Conservation (phyloP, 2,329 filamentous ascomycete genomes). For the Microcyclosporella mali region DNA sequence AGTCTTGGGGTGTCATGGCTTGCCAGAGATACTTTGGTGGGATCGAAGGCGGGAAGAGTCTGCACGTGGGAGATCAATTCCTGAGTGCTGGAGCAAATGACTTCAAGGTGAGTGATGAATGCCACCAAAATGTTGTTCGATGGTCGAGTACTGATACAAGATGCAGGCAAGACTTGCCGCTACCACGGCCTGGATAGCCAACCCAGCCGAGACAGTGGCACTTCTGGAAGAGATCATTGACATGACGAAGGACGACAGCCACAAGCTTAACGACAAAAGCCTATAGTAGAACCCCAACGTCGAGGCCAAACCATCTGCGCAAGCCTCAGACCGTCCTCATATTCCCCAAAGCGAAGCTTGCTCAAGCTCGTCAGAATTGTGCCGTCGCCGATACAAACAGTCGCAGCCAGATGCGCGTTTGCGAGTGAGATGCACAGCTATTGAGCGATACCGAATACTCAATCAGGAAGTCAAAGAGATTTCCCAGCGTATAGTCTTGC, state of each 20-base stretch:
- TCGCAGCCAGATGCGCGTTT: no score
- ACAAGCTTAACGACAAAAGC: conserved; percentile 1
- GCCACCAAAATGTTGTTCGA: conserved; percentile 7
- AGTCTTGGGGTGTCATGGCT: conserved; percentile 88
- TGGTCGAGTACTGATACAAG: background rate
- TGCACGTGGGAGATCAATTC: conserved; percentile 96
- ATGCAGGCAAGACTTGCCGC: conserved; percentile 69
- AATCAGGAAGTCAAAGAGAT: no score
- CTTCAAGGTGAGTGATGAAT: conserved; percentile 61
- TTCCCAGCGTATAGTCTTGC: no score
- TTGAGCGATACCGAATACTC: no score
- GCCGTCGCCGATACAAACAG: no score
- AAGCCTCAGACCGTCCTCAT: no score
- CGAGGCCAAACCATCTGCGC: no score
- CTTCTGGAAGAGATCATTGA: conserved; percentile 71
- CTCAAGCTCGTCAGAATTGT: no score
- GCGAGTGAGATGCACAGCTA: no score
- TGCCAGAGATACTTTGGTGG: conserved; percentile 86
- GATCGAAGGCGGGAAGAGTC: conserved; percentile 68
- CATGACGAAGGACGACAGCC: conserved; percentile 7
- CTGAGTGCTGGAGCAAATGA: conserved; percentile 92
- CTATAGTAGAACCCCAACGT: background rate
- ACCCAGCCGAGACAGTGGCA: conserved; percentile 80
- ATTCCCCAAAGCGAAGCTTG: no score
- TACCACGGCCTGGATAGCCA: conserved; percentile 96